Evolutionary conservation across 2,329 filamentous ascomycete genomes (phyloP).

Genomic region (Fusarium multiceps): DNA sequence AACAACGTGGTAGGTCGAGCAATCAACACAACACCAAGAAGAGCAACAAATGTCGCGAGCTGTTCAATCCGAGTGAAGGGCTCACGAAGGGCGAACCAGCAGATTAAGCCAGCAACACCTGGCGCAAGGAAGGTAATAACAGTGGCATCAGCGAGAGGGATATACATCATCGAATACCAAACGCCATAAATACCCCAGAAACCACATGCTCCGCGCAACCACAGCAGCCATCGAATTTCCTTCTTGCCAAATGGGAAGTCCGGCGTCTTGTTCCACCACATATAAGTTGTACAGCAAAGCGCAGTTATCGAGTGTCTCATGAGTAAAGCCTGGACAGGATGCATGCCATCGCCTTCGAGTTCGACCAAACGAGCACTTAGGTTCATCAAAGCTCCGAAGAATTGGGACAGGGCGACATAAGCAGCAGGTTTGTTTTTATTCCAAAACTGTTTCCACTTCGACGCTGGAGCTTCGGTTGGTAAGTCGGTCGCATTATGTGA

Average conservation of each 20-base stretch:
- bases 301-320: constrained; percentile 81
- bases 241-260: constrained; percentile 76
- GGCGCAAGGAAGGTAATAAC: constrained; percentile 90
- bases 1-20: constrained; percentile 75
- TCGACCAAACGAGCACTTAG: constrained; percentile 81
- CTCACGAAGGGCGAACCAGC: constrained; percentile 78
- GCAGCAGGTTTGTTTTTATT: constrained; percentile 75
- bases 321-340: constrained; percentile 88
- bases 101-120: constrained; percentile 81
- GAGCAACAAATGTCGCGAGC: constrained; percentile 77
- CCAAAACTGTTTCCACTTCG: constrained; percentile 62
- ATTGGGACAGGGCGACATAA: constrained; percentile 78
- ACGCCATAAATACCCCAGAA: constrained; percentile 83
- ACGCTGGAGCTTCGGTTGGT: constrained; percentile 23
- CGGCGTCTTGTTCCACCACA: constrained; percentile 76
- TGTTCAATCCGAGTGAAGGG: constrained; percentile 83
- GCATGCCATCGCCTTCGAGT: constrained; percentile 75
- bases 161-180: constrained; percentile 75
- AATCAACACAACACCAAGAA: constrained; percentile 85
- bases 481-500: constrained; percentile 7
- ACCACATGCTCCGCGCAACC: constrained; percentile 76
- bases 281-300: constrained; percentile 74
- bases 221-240: constrained; percentile 74
- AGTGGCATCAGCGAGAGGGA: constrained; percentile 87
- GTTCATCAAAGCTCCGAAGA: constrained; percentile 90